These are phyloP conservation scores for Salix viminalis DNA, from an alignment of 345 rosid species.

Conservation along the genomic window DNA sequence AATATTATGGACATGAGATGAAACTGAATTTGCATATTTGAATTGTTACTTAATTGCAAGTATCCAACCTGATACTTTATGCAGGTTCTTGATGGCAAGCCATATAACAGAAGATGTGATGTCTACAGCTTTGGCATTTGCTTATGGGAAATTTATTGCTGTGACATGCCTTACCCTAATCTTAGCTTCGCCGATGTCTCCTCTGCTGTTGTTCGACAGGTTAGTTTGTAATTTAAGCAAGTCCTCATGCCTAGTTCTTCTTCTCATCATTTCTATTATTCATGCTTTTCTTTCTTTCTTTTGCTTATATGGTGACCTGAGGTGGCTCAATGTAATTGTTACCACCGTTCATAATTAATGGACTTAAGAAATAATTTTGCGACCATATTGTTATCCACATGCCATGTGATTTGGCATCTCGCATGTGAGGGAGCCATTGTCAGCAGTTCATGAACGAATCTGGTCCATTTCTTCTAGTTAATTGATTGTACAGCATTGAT, in stretches of 20 bases:
- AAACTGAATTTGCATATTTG: background rate
- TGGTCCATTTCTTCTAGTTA: background rate
- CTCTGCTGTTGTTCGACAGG: slow-evolving; percentile 78
- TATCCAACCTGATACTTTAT: slow-evolving; percentile 4
- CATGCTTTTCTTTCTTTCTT: background rate
- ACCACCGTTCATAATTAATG: background rate
- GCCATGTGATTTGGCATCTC: background rate
- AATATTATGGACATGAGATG: background rate
- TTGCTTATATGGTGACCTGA: background rate
- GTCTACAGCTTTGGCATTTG: slow-evolving; percentile 98
- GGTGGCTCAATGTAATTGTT: background rate
- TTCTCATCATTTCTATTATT: background rate
- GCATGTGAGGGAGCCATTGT: background rate
- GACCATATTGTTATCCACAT: background rate
- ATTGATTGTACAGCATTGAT: background rate
- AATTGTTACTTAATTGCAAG: background rate
- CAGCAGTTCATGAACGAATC: background rate
- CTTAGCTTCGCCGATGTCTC: slow-evolving; percentile 81
- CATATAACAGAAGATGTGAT: slow-evolving; percentile 86
- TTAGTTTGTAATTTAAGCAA: slow-evolving; percentile 24
- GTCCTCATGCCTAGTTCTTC: background rate
- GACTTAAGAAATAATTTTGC: background rate
- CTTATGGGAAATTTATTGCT: slow-evolving; percentile 94
- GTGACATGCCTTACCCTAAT: slow-evolving; percentile 87
- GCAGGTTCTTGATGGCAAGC: slow-evolving; percentile 90